A percentile compares a stretch with the other conserved stretches of the same genome.
Evolutionary conservation across 163 green algal species (phyloP).

Genomic region (Picocystis sp.): DNA sequence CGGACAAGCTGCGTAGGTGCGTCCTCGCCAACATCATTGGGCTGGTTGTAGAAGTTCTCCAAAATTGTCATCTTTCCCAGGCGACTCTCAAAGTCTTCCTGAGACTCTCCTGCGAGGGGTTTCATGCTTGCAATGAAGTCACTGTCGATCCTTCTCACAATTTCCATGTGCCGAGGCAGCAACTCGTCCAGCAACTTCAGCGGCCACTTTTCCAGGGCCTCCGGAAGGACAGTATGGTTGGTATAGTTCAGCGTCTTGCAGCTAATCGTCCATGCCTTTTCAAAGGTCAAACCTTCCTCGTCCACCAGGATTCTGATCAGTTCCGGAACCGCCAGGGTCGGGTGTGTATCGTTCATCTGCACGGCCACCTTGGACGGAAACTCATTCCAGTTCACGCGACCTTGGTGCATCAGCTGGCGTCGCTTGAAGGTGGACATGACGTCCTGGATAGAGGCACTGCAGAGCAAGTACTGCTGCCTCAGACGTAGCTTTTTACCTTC

Average conservation of each 20-base stretch:
- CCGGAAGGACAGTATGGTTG: conserved; percentile 91
- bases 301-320: conserved; percentile 94
- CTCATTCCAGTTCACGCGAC: conserved; percentile 37
- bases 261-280: conserved; percentile 7
- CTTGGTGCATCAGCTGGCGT: conserved; percentile 35
- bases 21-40: conserved; percentile 12
- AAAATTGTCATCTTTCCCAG: conserved; percentile 21
- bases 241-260: conserved; percentile 76
- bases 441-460: conserved; percentile 82
- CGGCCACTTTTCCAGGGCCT: conserved; percentile 88
- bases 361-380: conserved; percentile 61
- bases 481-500: conserved; percentile 87
- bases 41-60: conserved; percentile 23
- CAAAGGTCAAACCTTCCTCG: conserved; percentile 44
- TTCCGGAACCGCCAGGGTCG: conserved; percentile 84
- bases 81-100: conserved; percentile 9
- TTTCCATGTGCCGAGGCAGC: conserved; percentile 89
- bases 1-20: conserved; percentile 29
- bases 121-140: conserved; percentile 21
- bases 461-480: conserved; percentile 94
- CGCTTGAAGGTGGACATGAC: conserved; percentile 75
- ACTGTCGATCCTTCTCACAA: conserved; percentile 49
- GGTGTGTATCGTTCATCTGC: conserved; percentile 99
- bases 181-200: conserved; percentile 79
- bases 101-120: conserved; percentile 1